phyloP scores from a whole-genome alignment of 164 flowering plant species.

The Platanus orientalis region DNA sequence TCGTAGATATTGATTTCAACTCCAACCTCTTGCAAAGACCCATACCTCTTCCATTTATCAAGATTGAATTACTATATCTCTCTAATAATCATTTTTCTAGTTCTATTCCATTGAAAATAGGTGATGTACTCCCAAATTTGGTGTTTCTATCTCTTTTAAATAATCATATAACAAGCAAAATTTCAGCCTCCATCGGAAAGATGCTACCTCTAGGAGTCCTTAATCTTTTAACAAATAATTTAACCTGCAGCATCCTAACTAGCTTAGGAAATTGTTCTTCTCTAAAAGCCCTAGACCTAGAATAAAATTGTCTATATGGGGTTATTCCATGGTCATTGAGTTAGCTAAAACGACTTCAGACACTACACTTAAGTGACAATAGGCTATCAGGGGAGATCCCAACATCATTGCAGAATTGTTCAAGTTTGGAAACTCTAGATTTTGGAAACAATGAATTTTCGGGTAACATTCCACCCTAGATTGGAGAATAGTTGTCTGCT shows the following conservation, averaged over 20 bases:
- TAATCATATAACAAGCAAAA: no score
- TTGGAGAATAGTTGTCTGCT: slow-evolving; percentile 14
- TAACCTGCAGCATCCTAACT: slow-evolving; percentile 38
- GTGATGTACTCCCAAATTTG: slow-evolving; percentile 29
- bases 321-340: slow-evolving; percentile 31
- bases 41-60: slow-evolving; percentile 31
- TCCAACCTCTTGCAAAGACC: slow-evolving; percentile 40
- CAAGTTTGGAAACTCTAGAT: no score
- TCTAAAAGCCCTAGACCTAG: slow-evolving; percentile 34
- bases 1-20: slow-evolving; percentile 39
- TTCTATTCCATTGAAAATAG: slow-evolving; percentile 38
- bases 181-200: slow-evolving; percentile 34
- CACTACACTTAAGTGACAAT: no score
- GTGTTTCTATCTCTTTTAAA: slow-evolving; percentile 34
- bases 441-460: slow-evolving; percentile 31
- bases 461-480: slow-evolving; percentile 34
- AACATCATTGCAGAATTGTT: no score
- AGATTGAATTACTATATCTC: slow-evolving; percentile 32
- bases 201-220: slow-evolving; percentile 25
- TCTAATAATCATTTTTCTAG: slow-evolving; percentile 35
- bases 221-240: slow-evolving; percentile 37
- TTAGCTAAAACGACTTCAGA: slow-evolving; percentile 28
- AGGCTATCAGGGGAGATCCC: no score
- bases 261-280: slow-evolving; percentile 27
- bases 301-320: slow-evolving; percentile 32